These are phyloP conservation scores for Penicillium concentricum DNA, from an alignment of 2,329 filamentous ascomycete genomes.

Conservation along the genomic window DNA sequence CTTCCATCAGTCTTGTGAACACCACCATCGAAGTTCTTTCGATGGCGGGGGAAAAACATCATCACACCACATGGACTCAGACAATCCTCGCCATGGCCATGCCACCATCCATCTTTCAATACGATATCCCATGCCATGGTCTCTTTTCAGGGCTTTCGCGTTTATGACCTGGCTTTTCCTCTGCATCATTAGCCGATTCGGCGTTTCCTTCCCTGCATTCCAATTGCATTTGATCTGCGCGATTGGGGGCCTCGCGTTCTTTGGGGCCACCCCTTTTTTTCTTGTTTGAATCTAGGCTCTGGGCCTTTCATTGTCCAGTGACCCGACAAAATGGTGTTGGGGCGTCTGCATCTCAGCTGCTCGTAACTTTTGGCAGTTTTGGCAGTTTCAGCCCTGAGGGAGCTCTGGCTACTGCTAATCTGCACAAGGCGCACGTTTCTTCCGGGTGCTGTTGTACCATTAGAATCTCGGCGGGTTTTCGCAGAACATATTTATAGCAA, in stretches of 20 bases:
- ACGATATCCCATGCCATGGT: constrained; percentile 14
- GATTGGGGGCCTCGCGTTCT: background rate
- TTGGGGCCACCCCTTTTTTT: background rate
- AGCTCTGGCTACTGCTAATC: constrained; percentile 7
- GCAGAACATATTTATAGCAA: constrained; percentile 20
- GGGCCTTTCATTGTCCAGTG: constrained; percentile 5
- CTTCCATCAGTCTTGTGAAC: constrained; percentile 11
- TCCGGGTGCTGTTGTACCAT: constrained; percentile 15
- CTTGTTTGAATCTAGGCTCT: constrained; percentile 5
- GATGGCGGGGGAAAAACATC: constrained; percentile 5
- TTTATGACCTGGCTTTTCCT: constrained; percentile 10
- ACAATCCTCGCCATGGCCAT: constrained; percentile 7
- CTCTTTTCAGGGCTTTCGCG: constrained; percentile 7
- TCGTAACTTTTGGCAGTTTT: constrained; percentile 17
- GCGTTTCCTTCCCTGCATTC: constrained; percentile 18
- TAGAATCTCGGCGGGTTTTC: constrained; percentile 12
- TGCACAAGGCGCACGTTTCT: background rate
- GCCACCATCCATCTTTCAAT: constrained; percentile 7
- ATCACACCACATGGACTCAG: constrained; percentile 2
- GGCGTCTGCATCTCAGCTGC: constrained; percentile 10
- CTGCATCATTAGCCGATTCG: constrained; percentile 25
- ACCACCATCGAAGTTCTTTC: constrained; percentile 7
- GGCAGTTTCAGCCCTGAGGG: background rate
- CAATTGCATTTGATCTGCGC: constrained; percentile 8
- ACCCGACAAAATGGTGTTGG: constrained; percentile 7